Conservation (phyloP, 148 eudicot species). For the Euryodendron excelsum region DNA sequence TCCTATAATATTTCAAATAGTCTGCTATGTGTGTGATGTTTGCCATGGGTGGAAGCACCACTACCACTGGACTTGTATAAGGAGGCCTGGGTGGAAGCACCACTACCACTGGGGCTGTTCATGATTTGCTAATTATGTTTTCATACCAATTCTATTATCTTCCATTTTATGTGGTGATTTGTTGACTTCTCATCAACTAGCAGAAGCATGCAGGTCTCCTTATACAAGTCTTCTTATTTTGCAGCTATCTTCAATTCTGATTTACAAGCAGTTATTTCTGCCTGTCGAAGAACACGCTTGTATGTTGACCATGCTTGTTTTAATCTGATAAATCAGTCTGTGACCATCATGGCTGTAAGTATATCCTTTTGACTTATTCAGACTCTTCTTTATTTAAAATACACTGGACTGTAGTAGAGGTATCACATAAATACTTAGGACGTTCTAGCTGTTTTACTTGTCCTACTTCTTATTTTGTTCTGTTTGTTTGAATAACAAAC, state of each 20-base stretch:
- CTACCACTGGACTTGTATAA: too few species aligned
- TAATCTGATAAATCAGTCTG: conserved; percentile 55
- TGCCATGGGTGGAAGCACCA: too few species aligned
- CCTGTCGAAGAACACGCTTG: conserved; percentile 66
- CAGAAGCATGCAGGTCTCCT: neutral
- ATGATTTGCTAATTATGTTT: neutral
- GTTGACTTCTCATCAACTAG: conserved; percentile 6
- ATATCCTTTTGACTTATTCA: neutral
- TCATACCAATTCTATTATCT: neutral
- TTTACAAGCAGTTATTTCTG: conserved; percentile 57
- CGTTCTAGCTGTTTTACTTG: neutral
- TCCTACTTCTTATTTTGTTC: neutral
- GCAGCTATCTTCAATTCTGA: conserved; percentile 73
- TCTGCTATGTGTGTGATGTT: neutral
- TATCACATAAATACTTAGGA: neutral
- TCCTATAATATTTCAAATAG: neutral
- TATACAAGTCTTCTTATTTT: conserved; percentile 12
- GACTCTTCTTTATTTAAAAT: neutral
- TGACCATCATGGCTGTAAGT: conserved; percentile 77
- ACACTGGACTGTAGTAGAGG: neutral
- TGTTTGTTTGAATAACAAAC: neutral
- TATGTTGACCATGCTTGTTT: conserved; percentile 61
- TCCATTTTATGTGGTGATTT: neutral
- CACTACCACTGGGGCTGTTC: too few species aligned
- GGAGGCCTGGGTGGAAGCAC: too few species aligned